Percentiles rank a stretch among this genome's conserved stretches.
These are phyloP conservation scores for Pseudogymnoascus sp. DNA, from an alignment of 2,329 filamentous ascomycete species.

Conservation along the genomic window DNA sequence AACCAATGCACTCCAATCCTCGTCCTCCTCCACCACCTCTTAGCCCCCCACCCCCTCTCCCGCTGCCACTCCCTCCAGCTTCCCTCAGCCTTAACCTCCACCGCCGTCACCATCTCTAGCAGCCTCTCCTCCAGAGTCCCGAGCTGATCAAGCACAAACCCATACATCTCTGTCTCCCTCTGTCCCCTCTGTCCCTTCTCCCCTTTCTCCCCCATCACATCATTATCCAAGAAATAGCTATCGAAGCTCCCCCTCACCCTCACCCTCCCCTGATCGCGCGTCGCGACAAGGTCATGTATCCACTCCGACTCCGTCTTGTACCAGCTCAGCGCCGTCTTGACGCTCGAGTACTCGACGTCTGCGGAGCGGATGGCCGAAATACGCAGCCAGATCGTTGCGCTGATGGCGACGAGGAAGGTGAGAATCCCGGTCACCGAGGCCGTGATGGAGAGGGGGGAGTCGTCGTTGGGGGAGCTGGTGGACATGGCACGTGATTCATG, in stretches of 20 bases:
- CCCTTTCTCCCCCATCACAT: background rate
- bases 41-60: conserved; percentile 31
- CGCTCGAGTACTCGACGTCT: conserved; percentile 39
- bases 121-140: conserved; percentile 36
- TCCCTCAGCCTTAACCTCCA: conserved; percentile 29
- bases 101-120: conserved; percentile 38
- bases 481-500: conserved; percentile 11
- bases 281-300: conserved; percentile 35
- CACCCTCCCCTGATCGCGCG: too few species aligned
- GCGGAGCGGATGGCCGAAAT: conserved; percentile 39
- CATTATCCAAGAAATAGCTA: background rate
- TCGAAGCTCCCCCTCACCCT: background rate
- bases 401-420: conserved; percentile 40
- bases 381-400: conserved; percentile 36
- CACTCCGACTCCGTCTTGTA: conserved; percentile 40
- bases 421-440: conserved; percentile 38
- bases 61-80: conserved; percentile 16
- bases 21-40: conserved; percentile 32
- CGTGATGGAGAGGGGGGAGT: conserved; percentile 38
- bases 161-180: conserved; percentile 36
- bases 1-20: conserved; percentile 39
- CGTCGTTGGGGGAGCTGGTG: conserved; percentile 18
- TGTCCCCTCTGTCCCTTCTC: conserved; percentile 17
- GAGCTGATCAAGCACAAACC: conserved; percentile 40
- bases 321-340: conserved; percentile 40